Conservation (phyloP, 345 rosid genomes). For the Eucalyptus pumila region DNA sequence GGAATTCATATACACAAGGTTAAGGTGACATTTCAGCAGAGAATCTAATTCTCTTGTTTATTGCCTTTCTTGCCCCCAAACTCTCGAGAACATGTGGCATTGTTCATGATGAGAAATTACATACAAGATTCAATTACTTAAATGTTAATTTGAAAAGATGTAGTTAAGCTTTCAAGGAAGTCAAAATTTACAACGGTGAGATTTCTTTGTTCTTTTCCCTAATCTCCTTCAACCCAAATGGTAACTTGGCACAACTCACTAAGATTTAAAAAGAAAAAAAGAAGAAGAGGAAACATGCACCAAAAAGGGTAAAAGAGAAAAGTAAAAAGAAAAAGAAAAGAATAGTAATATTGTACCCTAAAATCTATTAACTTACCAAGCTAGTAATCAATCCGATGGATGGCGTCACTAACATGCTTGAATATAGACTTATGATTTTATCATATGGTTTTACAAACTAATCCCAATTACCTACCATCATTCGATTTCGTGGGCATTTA, state of each 20-base stretch:
- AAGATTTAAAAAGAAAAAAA: neutral
- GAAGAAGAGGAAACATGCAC: neutral
- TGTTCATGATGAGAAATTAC: neutral
- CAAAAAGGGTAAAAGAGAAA: neutral
- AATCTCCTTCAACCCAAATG: neutral
- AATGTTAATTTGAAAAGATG: neutral
- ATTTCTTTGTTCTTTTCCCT: neutral
- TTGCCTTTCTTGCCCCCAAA: neutral
- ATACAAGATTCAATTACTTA: neutral
- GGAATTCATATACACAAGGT: neutral
- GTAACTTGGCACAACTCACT: neutral
- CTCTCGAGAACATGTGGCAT: neutral
- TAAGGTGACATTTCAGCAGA: neutral
- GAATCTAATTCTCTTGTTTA: neutral
- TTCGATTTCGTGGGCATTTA: neutral
- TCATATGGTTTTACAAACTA: neutral
- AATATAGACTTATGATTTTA: neutral
- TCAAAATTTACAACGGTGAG: neutral
- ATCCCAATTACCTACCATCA: neutral
- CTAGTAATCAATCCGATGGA: neutral
- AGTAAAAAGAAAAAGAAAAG: neutral
- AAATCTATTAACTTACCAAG: neutral
- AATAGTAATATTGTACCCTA: neutral
- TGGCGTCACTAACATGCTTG: neutral
- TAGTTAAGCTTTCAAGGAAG: neutral